Base-by-base conservation (phyloP, 2,329 filamentous ascomycete genomes). In the Metarhizium guizhouense region DNA sequence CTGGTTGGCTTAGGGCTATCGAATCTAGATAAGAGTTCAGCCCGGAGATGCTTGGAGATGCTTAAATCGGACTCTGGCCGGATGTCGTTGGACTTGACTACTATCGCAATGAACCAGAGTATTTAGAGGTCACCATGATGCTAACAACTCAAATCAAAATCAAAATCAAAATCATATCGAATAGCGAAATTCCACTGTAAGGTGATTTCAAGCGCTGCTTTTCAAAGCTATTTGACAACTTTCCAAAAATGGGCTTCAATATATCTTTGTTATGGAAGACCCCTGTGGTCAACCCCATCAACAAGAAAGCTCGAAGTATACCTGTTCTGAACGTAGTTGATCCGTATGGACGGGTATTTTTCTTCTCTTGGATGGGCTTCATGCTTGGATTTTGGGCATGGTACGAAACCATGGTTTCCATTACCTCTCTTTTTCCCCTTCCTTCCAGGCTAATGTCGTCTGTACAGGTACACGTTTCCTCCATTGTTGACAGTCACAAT, bases 361-460 rank as follows among this genome's bases (percentile, higher is more conserved):
- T 92, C 76, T 95, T 95, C 74, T 88, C 87, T 1, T 94, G 88
- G 84, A 79, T 91, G 51, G 88, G 88, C 2, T 94, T 94, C 71
- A 85, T 94, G 80, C 81, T 93, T 54, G 87, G 88, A 7, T 96
- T 95, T 72, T 89, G 90, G 80, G 91, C 89, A 11, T 96, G 88
- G 88, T 71, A 56, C 58, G 67, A 62, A 42, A 51, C 32, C 20
- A 40, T 43, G n/a, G 7, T 20, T 30, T 30, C 30, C 29, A 30
- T 34, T 29, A 11, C 18, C 25, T 14, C 18, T 30, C 43, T 34
- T 20, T 5, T 32, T 16, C 29, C 16, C 32, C 4, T 18, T 18
- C n/a, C 40, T 47, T 38, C 43, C 40, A 29, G 43, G 43, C 43
- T 47, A 13, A 47, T n/a, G 18, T 47, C 18, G n/a, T 42, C 16